A percentile compares a stretch with the other conserved stretches of the same genome.
Evolutionary conservation across 768 basidiomycete species (phyloP).

Genomic region (Rhizopogon sp.): DNA sequence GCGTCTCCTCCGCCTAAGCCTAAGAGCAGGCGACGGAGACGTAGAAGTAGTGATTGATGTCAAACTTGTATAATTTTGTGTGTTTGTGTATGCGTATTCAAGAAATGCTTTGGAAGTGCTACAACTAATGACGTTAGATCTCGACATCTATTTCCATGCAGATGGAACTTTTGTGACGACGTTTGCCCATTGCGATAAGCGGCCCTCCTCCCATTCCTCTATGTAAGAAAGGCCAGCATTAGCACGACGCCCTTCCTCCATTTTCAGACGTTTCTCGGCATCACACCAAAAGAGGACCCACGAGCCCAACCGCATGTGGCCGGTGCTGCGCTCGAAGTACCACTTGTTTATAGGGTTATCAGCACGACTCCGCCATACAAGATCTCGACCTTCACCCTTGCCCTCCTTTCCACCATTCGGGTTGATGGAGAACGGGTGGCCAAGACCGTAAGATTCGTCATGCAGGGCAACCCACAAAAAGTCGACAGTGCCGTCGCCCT

Average conservation of each 20-base stretch:
- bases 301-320: constrained; percentile 77
- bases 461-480: constrained; percentile 98
- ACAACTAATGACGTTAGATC: constrained; percentile 1
- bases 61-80: not conserved
- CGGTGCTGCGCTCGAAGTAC: constrained; percentile 96
- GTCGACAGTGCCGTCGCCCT: constrained; percentile 98
- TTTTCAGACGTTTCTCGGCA: constrained; percentile 79
- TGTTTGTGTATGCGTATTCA: constrained; percentile 11
- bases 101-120: constrained; percentile 6
- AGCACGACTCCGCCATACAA: constrained; percentile 92
- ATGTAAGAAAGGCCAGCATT: constrained; percentile 65
- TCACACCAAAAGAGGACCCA: constrained; percentile 99
- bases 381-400: constrained; percentile 83
- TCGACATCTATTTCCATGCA: constrained; percentile 54
- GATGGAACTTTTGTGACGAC: constrained; percentile 70
- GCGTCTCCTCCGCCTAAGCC: constrained; percentile 19
- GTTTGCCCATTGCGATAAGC: constrained; percentile 64
- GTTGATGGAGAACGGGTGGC: constrained; percentile 89
- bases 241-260: constrained; percentile 59
- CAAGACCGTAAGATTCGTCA: constrained; percentile 97
- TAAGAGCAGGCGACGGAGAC: constrained; percentile 24
- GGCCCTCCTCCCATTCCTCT: constrained; percentile 72
- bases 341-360: constrained; percentile 98
- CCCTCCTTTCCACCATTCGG: constrained; percentile 92
- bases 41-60: constrained; percentile 22